Evolutionary conservation across 2,329 filamentous ascomycete species (phyloP), one percentile per base, ranked within the genome.

Genomic region (Neonectria sp.): DNA sequence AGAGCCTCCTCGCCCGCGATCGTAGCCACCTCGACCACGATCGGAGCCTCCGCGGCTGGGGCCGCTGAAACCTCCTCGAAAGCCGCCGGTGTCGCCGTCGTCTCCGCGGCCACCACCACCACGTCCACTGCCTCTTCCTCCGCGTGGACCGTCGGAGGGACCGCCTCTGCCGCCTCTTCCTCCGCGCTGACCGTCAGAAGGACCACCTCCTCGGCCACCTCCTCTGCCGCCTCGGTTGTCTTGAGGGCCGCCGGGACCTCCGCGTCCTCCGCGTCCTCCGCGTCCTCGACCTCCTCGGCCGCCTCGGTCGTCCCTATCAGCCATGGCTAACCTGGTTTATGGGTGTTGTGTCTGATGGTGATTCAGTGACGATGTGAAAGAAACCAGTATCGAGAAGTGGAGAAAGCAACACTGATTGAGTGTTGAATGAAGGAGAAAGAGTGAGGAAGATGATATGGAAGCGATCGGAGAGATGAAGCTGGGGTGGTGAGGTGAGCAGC

Each of bases 291-390:
- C 63, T 37, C 76, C 69, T 52, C 73, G 69, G 24, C 71, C 68
- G 2, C 76, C 75, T 59, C 77, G 71, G n/a, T 72, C 73, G 35
- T 72, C 73, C 55, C 75, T 69, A 55, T 78, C 77, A 25, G 77
- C 69, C 77, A 79, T 79, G 46, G 27, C 51, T 35, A 40, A 45
- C 37, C 37, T 15, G 51, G n/a, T 13, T 17, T 17, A 33, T n/a
- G 31, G 6, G n/a, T 33, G 6, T 43, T 48, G 11, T 15, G n/a
- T 24, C 1, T 24, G 24, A 8, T 35, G 15, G 2, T 17, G 9
- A 27, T 17, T 35, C 4, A 37, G 35, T n/a, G 40, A 51, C 31
- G 40, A 43, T 11, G 13, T 12, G n/a, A 56, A 40, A 11, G 21
- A 29, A n/a, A 31, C 6, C 17, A 40, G 7, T 6, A 11, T 13